These are phyloP conservation scores for Boletus vermiculosoides DNA, from an alignment of 768 basidiomycete genomes.

Conservation along the genomic window DNA sequence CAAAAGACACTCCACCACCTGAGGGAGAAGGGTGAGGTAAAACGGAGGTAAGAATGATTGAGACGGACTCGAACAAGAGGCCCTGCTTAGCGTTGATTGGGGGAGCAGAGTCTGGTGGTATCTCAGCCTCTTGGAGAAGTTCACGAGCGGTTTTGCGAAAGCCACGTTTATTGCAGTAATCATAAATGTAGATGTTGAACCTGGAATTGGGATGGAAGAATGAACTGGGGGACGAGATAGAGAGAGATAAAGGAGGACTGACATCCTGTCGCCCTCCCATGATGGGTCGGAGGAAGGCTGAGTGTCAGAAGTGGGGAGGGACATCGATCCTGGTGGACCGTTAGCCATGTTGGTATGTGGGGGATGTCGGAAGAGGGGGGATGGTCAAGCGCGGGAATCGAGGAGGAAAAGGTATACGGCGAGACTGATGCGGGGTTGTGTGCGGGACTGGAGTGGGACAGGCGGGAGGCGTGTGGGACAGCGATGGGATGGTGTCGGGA, in stretches of 20 bases:
- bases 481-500: not conserved
- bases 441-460: not conserved
- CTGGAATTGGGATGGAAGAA: constrained; percentile 36
- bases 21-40: not conserved
- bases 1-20: constrained; percentile 93
- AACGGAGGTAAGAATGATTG: not conserved
- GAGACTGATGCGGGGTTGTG: not conserved
- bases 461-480: not conserved
- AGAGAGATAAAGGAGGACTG: constrained; percentile 27
- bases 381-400: constrained; percentile 2
- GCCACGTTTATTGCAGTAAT: constrained; percentile 81
- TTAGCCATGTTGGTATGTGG: constrained; percentile 15
- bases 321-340: constrained; percentile 28
- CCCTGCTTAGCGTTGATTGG: constrained; percentile 85
- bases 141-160: constrained; percentile 70
- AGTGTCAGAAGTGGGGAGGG: constrained; percentile 11
- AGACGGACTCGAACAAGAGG: constrained; percentile 72
- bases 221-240: not conserved
- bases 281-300: constrained; percentile 40
- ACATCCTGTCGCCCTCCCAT: constrained; percentile 90
- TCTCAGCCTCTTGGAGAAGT: constrained; percentile 64
- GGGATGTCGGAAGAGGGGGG: not conserved
- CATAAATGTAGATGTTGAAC: constrained; percentile 89
- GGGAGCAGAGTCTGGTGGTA: constrained; percentile 58
- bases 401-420: constrained; percentile 1